Percentiles rank a stretch among this genome's conserved stretches.
Evolutionary conservation across 306 rosid species (phyloP).

Genomic region (Fragaria nilgerrensis): DNA sequence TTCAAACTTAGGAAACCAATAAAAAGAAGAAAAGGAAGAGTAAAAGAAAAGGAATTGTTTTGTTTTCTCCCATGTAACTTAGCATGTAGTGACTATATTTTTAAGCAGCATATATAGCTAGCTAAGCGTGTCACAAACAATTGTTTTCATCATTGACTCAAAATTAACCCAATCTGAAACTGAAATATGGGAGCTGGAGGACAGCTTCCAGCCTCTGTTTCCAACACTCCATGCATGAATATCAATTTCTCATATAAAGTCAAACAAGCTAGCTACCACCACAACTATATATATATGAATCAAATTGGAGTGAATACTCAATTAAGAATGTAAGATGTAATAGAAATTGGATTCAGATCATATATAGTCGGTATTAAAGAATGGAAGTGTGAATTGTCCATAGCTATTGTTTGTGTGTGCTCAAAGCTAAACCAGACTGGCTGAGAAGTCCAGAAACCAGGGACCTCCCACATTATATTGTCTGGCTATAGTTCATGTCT

Average conservation of each 20-base stretch:
- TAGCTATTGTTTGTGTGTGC: conserved; percentile 19
- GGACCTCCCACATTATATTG: conserved; percentile 3
- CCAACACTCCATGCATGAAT: conserved; percentile 1
- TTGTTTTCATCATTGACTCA: conserved; percentile 1
- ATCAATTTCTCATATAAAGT: background rate
- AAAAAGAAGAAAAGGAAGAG: conserved; percentile 30
- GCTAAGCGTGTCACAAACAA: conserved; percentile 11
- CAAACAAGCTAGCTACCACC: background rate
- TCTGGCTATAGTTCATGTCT: background rate
- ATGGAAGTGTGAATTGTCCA: conserved; percentile 7
- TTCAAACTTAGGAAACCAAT: conserved; percentile 10
- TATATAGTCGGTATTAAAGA: background rate
- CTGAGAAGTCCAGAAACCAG: conserved; percentile 12
- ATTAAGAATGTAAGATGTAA: background rate
- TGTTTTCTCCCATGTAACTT: conserved; percentile 64
- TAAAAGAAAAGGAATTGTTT: conserved; percentile 52
- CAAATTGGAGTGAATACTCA: background rate
- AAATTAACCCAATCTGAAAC: background rate
- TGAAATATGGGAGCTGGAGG: background rate
- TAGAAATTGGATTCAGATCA: background rate
- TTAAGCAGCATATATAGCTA: background rate
- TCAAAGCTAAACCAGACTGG: conserved; percentile 25
- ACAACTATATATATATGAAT: background rate
- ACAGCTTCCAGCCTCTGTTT: conserved; percentile 5
- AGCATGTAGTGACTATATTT: conserved; percentile 39